Evolutionary conservation across 2,329 filamentous ascomycete species (phyloP).

Genomic region (Rhynchosporium secalis): DNA sequence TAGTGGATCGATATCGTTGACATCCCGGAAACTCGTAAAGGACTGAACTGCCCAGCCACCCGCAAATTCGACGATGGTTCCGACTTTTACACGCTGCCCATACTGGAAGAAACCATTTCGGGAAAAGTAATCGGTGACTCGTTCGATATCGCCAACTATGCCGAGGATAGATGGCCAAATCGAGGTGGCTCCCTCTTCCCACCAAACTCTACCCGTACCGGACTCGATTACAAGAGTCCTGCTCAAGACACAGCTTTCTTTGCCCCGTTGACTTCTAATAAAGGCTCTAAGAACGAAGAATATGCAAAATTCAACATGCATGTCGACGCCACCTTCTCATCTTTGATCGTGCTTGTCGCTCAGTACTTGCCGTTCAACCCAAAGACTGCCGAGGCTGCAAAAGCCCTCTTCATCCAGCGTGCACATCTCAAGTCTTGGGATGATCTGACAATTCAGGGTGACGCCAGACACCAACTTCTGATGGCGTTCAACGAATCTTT

Average conservation of each 20-base stretch:
- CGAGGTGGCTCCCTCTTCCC: constrained; percentile 15
- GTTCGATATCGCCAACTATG: constrained; percentile 58
- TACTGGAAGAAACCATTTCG: constrained; percentile 50
- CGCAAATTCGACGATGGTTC: constrained; percentile 57
- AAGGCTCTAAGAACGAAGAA: constrained; percentile 33
- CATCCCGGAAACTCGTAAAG: constrained; percentile 49
- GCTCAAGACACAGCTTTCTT: constrained; percentile 35
- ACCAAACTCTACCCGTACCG: neutral
- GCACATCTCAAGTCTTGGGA: constrained; percentile 48
- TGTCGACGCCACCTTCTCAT: constrained; percentile 55
- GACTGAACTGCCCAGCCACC: constrained; percentile 48
- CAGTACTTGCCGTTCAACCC: constrained; percentile 43
- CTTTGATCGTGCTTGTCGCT: constrained; percentile 45
- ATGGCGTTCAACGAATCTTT: constrained; percentile 42
- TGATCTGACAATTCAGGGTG: constrained; percentile 38
- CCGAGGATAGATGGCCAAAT: constrained; percentile 10
- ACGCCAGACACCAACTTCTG: neutral
- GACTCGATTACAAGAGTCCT: constrained; percentile 44
- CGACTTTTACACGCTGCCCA: constrained; percentile 61
- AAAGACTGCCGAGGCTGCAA: neutral
- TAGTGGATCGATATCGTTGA: constrained; percentile 53
- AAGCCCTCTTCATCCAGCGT: constrained; percentile 2
- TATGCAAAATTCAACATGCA: constrained; percentile 54
- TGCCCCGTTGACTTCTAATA: constrained; percentile 40
- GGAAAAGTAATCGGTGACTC: constrained; percentile 55